A percentile compares a stretch with the other conserved stretches of the same genome.
Evolutionary conservation across 1,284 basidiomycete genomes (phyloP).

Genomic region (Ceratobasidium sp.): DNA sequence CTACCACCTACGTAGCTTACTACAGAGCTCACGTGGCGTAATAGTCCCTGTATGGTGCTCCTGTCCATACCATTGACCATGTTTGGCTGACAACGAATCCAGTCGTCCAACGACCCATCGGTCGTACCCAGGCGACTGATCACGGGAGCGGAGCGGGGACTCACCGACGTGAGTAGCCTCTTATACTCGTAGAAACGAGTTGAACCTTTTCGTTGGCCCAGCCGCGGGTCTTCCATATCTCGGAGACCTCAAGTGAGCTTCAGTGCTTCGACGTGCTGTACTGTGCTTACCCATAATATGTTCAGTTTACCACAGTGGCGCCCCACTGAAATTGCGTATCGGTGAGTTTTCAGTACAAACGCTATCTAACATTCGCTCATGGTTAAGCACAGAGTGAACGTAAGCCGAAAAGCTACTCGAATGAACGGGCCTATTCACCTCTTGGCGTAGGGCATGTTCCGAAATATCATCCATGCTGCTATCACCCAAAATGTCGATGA

Average conservation of each 20-base stretch:
- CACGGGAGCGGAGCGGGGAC: background rate
- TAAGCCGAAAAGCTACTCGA: background rate
- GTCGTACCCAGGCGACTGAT: background rate
- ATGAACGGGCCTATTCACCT: background rate
- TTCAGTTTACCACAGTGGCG: constrained; percentile 5
- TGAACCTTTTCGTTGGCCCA: no score
- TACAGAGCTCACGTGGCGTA: background rate
- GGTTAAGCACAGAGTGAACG: background rate
- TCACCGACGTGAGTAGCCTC: background rate
- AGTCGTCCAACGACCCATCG: background rate
- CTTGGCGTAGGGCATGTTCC: background rate
- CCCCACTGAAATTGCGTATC: constrained; percentile 1
- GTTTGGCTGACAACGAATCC: background rate
- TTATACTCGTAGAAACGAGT: no score
- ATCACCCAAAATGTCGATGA: constrained; percentile 1
- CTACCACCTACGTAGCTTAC: background rate
- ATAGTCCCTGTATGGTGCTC: background rate
- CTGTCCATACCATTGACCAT: background rate
- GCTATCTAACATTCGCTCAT: no score
- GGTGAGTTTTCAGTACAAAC: background rate
- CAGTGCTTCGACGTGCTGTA: background rate
- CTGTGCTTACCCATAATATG: background rate
- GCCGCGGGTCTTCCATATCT: background rate
- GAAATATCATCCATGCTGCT: background rate
- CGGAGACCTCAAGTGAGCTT: background rate